A percentile compares a stretch with the other conserved stretches of the same genome.
Evolutionary conservation across 78 protist genomes (phyloP).

Genomic region (Chrysochromulina parva): DNA sequence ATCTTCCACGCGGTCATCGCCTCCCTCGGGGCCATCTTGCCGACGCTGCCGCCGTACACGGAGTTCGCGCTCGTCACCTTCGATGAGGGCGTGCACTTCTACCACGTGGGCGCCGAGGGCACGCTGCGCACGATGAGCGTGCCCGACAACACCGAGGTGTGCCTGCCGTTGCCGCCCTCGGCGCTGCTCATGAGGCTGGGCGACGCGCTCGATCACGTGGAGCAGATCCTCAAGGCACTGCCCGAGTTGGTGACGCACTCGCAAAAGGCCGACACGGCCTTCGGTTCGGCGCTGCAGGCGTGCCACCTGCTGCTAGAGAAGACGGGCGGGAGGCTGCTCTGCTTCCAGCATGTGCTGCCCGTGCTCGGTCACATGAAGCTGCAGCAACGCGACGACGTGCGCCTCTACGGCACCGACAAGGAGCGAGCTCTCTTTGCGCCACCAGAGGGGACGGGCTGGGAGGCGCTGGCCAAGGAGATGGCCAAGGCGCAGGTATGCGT

Average conservation of each 20-base stretch:
- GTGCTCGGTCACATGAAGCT: slow-evolving; percentile 31
- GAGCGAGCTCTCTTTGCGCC: slow-evolving; percentile 15
- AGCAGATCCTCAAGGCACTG: neutral
- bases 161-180: slow-evolving; percentile 55
- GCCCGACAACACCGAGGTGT: slow-evolving; percentile 46
- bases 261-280: neutral
- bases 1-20: neutral
- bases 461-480: slow-evolving; percentile 16
- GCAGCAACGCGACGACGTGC: slow-evolving; percentile 48
- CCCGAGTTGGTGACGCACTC: neutral
- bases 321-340: slow-evolving; percentile 22
- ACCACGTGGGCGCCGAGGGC: neutral
- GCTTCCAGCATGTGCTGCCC: neutral
- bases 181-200: slow-evolving; percentile 17
- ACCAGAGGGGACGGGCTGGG: slow-evolving; percentile 1
- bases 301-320: neutral
- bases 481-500: neutral
- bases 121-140: slow-evolving; percentile 27
- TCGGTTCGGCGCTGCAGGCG: neutral
- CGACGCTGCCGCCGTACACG: neutral
- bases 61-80: slow-evolving; percentile 52
- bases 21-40: neutral
- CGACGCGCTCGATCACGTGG: neutral
- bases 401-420: slow-evolving; percentile 57
- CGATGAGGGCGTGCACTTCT: slow-evolving; percentile 56